Base-by-base conservation (phyloP, 768 basidiomycete species). In the Hemileccinum rubropunctum region DNA sequence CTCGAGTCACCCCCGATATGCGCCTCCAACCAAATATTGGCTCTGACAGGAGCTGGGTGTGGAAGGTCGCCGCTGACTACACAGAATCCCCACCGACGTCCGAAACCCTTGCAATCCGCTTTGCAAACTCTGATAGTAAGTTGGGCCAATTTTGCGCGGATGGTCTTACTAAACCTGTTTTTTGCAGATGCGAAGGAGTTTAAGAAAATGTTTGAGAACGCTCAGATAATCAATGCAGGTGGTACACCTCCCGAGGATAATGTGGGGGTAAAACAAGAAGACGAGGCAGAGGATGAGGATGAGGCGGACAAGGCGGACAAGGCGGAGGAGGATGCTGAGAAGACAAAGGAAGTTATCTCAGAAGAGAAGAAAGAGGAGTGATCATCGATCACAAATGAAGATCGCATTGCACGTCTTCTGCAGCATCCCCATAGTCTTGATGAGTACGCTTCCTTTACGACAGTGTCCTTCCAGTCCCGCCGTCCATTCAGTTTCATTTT, bases 11-110 rank as follows among this genome's bases (percentile, higher is more conserved):
- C 21, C 53, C 78, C 36, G 94, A 97, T 57, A 98, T 98, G 92
- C 83, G 75, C 60, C 85, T 99, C 58, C 92, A 95, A 66, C 91
- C 95, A 63, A 98, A 98, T 73, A 91, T 98, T 62, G 95, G 95
- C 45, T 98, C 95, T 44, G 97, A 99, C 76, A 82, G 97, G 72
- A 95, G 93, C 62, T 98, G 97, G 97, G 95, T 99, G 30, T 98
- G 91, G 88, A 95, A 97, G 71, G 94, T 95, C 45, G 80, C 84
- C 45, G 95, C 95, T 23, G 97, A 99, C 71, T 95, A 90, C 67
- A 83, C 95, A 46, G 97, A 99, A 68, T 76, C 79, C 46, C 92
- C 90, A 40, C 83, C 95, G 20, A 88, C 91, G 39, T 69, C 94
- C 18, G 97, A 98, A 74, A 99, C 97, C 21, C 84, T 99, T 53